Base-by-base conservation (phyloP, 176 grass and related monocot genomes). In the Ampelocalamus luodianensis region DNA sequence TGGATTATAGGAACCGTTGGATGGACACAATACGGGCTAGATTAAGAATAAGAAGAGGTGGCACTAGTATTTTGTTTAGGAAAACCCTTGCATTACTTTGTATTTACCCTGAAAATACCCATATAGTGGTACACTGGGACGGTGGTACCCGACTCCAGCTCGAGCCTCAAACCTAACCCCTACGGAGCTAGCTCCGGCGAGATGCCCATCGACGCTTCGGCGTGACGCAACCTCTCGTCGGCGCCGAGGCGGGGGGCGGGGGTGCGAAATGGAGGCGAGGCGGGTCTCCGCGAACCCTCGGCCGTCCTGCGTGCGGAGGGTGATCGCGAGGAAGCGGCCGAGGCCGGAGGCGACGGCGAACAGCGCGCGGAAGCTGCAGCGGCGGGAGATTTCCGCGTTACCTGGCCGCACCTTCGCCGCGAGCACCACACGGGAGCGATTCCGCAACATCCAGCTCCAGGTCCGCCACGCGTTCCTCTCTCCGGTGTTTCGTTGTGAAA, bases 391-490 rank as follows among this genome's bases (percentile, higher is more conserved):
- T 73, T 81, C 85, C 71, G 85, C 88, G n/a, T 56, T 62, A 6
- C 79, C 85, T 6, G 68, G 71, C 17, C 83, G 92, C 64, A 68
- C 86, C 34, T 88, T 91, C 40, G 61, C 89, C 58, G 54, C 82
- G 79, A 94, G 86, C 83, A 77, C 74, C 81, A 81, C 89, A 8
- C 63, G 88, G 85, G 92, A 91, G 83, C 44, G 92, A 12, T 94
- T 94, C 77, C 89, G 92, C 74, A 91, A 94, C 78, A 91, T 94
- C 81, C 89, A 84, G 80, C 84, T 94, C 46, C 92, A 91, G 92
- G 92, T 94, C 27, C 13, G 24, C 8, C 11, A 4, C 32, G 39
- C 46, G 42, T n/a, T 39, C 23, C 43, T 63, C 11, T 13, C 46
- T 54, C 45, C 5, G 14, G 16, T 63, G 42, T 85, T 75, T 50